Evolutionary conservation across 208 protist species (phyloP).

Genomic region (Acanthamoeba divionensis): DNA sequence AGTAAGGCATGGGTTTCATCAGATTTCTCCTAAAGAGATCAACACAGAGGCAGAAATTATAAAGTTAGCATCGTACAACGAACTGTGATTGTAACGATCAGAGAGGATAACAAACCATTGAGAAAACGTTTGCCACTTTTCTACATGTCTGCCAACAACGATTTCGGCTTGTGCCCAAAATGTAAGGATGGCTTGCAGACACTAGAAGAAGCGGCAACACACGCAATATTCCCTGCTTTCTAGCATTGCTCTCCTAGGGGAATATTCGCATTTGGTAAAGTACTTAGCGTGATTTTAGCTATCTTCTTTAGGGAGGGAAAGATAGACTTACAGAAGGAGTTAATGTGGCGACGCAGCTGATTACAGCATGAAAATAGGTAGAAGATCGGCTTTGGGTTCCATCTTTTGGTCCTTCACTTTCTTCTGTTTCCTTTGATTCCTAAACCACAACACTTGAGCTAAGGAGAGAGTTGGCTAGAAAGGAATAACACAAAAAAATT

Average conservation of each 20-base stretch:
- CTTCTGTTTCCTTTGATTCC: not conserved
- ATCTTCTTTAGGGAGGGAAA: too few relatives aligned
- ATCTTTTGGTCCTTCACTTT: not conserved
- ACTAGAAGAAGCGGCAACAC: not conserved
- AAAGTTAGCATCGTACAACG: too few relatives aligned
- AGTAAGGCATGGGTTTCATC: not conserved
- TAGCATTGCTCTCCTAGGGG: not conserved
- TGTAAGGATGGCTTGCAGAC: conserved; percentile 2
- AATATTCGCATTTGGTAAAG: too few relatives aligned
- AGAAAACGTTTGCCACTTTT: too few relatives aligned
- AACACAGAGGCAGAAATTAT: too few relatives aligned
- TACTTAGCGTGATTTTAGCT: too few relatives aligned
- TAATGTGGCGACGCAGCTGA: not conserved
- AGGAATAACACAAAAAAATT: not conserved
- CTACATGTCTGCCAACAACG: not conserved
- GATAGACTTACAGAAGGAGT: too few relatives aligned
- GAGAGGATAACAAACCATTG: too few relatives aligned
- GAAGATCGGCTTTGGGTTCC: not conserved
- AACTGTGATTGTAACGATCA: too few relatives aligned
- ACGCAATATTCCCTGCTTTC: not conserved
- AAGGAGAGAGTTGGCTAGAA: not conserved
- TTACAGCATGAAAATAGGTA: not conserved
- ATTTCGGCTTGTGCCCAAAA: not conserved
- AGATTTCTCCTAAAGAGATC: too few relatives aligned
- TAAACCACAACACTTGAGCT: not conserved